Evolutionary conservation across 202 grass and related monocot species (phyloP), one percentile per base, ranked within the genome.

Genomic region (Elaeis oleifera): DNA sequence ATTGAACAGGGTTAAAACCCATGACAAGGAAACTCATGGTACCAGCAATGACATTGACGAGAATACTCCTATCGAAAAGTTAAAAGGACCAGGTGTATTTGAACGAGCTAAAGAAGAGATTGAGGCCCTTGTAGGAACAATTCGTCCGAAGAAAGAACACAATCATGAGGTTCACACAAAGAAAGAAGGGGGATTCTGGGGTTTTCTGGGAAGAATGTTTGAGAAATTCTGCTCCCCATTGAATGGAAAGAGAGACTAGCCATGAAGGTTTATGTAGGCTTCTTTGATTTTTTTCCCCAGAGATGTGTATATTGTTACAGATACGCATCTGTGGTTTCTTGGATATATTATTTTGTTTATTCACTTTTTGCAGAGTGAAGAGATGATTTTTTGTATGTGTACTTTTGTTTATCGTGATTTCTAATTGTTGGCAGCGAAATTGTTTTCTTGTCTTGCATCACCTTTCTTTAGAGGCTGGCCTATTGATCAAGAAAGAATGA

Each of bases 81-180:
- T 21, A 64, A 64, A 64, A 64, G 61, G 36, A 19, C 44, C 61
- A 25, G 23, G 50, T 15, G 48, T 64, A 50, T 64, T 51, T 16
- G 61, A 64, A 50, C 18, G 61, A 64, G 61, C 48, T 20, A 64
- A 64, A 39, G 61, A 64, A 64, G 61, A 64, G 48, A 64, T 64
- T 22, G 61, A 64, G 13, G 61, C 61, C 36, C 36, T 64, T 9
- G 44, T 51, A 3, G 61, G 16, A 20, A 50, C 61, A 23, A 6
- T 64, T 39, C 61, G 26, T 15, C 15, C 61, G 9, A 64, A 64
- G 61, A 51, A 64, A 49, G 61, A 6, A 61, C 18, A 17, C 24
- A 20, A 44, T 31, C 23, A 16, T 59, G 36, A 61, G 59, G 7
- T 6, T 2, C n/a, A 21, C 36, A 9, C 36, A 6, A 16, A 68